phyloP scores from a whole-genome alignment of 163 green algal species.

The Smithsoniella earleae region DNA sequence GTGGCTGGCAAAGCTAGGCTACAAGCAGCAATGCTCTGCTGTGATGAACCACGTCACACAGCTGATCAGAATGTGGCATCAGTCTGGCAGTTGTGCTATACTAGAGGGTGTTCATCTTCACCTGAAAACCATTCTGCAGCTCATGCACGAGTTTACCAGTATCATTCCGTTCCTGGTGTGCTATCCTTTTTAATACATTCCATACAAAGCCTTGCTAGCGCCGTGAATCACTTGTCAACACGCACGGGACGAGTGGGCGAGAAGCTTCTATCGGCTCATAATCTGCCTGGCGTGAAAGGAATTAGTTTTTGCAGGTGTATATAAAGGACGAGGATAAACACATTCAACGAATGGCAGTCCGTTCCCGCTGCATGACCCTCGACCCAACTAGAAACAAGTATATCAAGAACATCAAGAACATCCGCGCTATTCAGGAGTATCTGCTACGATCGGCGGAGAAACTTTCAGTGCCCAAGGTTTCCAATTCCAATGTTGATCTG shows the following conservation, averaged over 20 bases:
- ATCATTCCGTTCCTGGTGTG: slow-evolving; percentile 80
- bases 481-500: slow-evolving; percentile 91
- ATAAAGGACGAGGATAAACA: slow-evolving; percentile 86
- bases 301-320: slow-evolving; percentile 45
- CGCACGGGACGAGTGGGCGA: too few relatives aligned
- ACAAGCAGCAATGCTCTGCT: slow-evolving; percentile 77
- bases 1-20: slow-evolving; percentile 47
- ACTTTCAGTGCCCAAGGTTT: slow-evolving; percentile 66
- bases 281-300: neutral
- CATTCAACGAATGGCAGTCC: slow-evolving; percentile 84
- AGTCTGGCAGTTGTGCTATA: slow-evolving; percentile 59
- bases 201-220: neutral
- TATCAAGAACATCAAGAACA: slow-evolving; percentile 76
- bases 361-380: slow-evolving; percentile 90
- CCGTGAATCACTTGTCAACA: neutral
- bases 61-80: slow-evolving; percentile 58
- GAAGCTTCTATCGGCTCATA: too few relatives aligned
- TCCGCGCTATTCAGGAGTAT: slow-evolving; percentile 82
- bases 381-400: slow-evolving; percentile 79
- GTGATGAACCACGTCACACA: slow-evolving; percentile 67
- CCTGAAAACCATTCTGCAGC: slow-evolving; percentile 56
- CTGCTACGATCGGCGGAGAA: slow-evolving; percentile 63
- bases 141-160: slow-evolving; percentile 67
- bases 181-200: neutral
- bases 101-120: slow-evolving; percentile 85